Conservation (phyloP, 805 yeast species). For the Candida odintsovae region DNA sequence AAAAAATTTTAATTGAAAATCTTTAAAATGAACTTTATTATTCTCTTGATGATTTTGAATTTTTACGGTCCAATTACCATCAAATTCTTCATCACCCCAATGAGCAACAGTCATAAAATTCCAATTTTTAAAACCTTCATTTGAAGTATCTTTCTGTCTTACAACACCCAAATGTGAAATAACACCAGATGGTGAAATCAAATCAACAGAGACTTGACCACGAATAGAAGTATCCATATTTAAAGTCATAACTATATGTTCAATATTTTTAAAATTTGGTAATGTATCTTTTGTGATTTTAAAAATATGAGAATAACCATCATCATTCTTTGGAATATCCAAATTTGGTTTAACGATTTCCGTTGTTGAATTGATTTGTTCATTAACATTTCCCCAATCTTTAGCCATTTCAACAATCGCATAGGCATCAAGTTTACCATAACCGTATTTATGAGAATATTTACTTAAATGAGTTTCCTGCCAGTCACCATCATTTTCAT, state of each 20-base stretch:
- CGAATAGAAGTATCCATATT: conserved; percentile 59
- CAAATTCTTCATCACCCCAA: conserved; percentile 87
- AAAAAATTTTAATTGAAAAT: conserved; percentile 77
- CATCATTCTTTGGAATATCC: conserved; percentile 19
- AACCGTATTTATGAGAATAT: conserved; percentile 86
- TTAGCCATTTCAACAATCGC: conserved; percentile 65
- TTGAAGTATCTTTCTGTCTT: conserved; percentile 52
- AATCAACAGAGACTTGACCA: conserved; percentile 61
- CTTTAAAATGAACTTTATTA: conserved; percentile 38
- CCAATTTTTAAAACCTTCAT: conserved; percentile 71
- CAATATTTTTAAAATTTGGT: conserved; percentile 62
- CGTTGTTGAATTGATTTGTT: conserved; percentile 70
- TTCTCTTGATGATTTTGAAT: conserved; percentile 43
- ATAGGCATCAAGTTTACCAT: conserved; percentile 85
- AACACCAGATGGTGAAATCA: conserved; percentile 73
- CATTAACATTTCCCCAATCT: conserved; percentile 80
- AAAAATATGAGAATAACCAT: conserved; percentile 30
- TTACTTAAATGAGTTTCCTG: conserved; percentile 62
- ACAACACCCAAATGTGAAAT: conserved; percentile 66
- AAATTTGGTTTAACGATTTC: conserved; percentile 26
- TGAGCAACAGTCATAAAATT: conserved; percentile 97
- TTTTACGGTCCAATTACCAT: conserved; percentile 77
- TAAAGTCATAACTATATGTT: conserved; percentile 81
- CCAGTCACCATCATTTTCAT: conserved; percentile 64
- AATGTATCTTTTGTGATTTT: conserved; percentile 45